Conservation (phyloP, 129 eudicot species). For the Centella asiatica region DNA sequence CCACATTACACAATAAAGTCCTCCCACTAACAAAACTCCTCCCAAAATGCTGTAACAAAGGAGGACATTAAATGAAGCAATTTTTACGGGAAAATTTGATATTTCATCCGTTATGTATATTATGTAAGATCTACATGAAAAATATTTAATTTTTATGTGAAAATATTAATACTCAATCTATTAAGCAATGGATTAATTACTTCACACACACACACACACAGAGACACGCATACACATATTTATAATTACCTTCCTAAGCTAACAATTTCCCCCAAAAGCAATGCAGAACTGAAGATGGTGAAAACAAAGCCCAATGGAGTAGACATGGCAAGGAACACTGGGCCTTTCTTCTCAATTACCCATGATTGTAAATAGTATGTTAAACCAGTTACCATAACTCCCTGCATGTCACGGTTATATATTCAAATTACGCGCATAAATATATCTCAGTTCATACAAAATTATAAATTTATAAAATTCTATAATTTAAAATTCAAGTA, state of each 20-base stretch:
- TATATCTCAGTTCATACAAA: too few relatives aligned
- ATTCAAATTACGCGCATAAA: too few relatives aligned
- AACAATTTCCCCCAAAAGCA: constrained; percentile 50
- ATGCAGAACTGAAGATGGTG: constrained; percentile 31
- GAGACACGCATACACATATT: background rate
- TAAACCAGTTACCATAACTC: constrained; percentile 59
- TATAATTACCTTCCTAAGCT: constrained; percentile 55
- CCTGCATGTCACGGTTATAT: too few relatives aligned
- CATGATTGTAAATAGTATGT: constrained; percentile 68
- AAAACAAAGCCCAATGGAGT: constrained; percentile 50
- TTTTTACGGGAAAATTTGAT: background rate
- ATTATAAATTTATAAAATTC: too few relatives aligned
- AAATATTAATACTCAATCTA: too few relatives aligned
- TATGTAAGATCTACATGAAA: too few relatives aligned
- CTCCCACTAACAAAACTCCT: constrained; percentile 56
- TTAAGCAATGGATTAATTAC: too few relatives aligned
- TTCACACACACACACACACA: background rate
- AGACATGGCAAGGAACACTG: constrained; percentile 64
- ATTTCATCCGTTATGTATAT: too few relatives aligned
- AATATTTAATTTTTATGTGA: too few relatives aligned
- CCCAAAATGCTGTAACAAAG: constrained; percentile 38
- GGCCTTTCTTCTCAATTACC: constrained; percentile 80
- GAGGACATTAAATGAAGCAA: background rate
- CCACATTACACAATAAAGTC: constrained; percentile 70
- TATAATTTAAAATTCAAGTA: too few relatives aligned